phyloP scores from a whole-genome alignment of 176 grass and related monocot genomes.

The Musa itinerans region DNA sequence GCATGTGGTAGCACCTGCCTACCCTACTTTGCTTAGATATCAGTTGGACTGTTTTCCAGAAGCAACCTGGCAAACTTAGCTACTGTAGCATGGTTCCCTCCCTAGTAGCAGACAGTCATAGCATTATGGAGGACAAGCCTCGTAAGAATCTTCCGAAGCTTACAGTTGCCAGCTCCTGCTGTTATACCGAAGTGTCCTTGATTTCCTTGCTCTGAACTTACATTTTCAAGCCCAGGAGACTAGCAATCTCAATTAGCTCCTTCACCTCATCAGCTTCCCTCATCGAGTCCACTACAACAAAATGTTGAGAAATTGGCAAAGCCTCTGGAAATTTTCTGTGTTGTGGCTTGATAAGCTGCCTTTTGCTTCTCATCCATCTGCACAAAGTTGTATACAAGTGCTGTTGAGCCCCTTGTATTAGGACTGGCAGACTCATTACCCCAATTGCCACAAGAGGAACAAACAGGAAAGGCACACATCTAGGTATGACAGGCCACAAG shows the following conservation, averaged over 20 bases:
- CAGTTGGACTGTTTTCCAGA: constrained; percentile 66
- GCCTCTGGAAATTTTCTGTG: constrained; percentile 81
- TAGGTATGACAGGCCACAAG: constrained; percentile 74
- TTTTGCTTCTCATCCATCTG: constrained; percentile 93
- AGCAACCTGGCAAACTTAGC: constrained; percentile 83
- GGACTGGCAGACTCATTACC: constrained; percentile 70
- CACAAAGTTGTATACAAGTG: constrained; percentile 79
- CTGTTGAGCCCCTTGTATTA: constrained; percentile 74
- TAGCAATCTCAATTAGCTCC: constrained; percentile 80
- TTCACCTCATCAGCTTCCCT: constrained; percentile 95
- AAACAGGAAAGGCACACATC: constrained; percentile 46
- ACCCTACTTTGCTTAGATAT: constrained; percentile 64
- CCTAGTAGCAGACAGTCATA: constrained; percentile 65
- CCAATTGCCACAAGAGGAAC: no score
- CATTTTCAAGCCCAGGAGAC: constrained; percentile 71
- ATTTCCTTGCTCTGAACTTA: constrained; percentile 77
- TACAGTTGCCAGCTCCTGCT: constrained; percentile 85
- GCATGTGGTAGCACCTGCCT: constrained; percentile 58
- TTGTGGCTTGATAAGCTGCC: constrained; percentile 73
- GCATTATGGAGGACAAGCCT: constrained; percentile 65
- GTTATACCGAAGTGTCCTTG: constrained; percentile 36
- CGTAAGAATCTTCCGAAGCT: constrained; percentile 68
- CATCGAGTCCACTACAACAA: constrained; percentile 63
- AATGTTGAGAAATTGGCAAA: constrained; percentile 74
- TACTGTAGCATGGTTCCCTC: constrained; percentile 53